These are phyloP conservation scores for Emergomyces pasteurianus DNA, from an alignment of 2,329 filamentous ascomycete genomes.

Conservation along the genomic window DNA sequence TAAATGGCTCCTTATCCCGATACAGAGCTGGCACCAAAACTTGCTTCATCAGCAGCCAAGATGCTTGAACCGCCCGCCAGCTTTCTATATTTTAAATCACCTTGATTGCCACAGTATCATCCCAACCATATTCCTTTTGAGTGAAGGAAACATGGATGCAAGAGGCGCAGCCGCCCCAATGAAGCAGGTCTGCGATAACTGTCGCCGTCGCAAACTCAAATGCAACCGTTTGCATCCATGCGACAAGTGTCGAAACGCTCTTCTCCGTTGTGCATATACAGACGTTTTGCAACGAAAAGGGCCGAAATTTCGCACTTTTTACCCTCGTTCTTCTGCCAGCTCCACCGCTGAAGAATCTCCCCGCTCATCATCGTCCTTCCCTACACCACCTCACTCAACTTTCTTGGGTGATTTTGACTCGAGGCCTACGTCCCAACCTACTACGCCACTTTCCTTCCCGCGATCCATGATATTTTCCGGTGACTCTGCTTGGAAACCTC, in stretches of 20 bases:
- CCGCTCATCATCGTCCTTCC: not conserved
- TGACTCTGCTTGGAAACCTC: not conserved
- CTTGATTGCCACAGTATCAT: not conserved
- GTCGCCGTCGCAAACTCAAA: conserved; percentile 32
- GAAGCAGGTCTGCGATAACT: conserved; percentile 32
- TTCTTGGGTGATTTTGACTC: conserved; percentile 1
- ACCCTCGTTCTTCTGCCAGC: not conserved
- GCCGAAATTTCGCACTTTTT: conserved; percentile 1
- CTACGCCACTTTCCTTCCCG: not conserved
- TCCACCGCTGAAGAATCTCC: not conserved
- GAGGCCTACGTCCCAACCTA: not conserved
- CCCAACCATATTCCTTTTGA: not conserved
- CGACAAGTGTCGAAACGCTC: conserved; percentile 28
- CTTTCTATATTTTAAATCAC: not conserved
- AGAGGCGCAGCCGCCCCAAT: not conserved
- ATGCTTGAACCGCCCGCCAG: not conserved
- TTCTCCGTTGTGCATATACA: conserved; percentile 29
- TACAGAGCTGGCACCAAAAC: not conserved
- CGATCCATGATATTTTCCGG: not conserved
- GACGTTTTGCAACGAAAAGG: conserved; percentile 1
- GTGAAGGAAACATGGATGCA: not conserved
- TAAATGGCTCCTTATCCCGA: not conserved
- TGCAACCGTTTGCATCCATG: conserved; percentile 29
- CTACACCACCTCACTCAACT: not conserved
- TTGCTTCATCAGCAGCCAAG: not conserved